Evolutionary conservation across 2,329 filamentous ascomycete genomes (phyloP).

Genomic region (Arthrobotrys sinensis): DNA sequence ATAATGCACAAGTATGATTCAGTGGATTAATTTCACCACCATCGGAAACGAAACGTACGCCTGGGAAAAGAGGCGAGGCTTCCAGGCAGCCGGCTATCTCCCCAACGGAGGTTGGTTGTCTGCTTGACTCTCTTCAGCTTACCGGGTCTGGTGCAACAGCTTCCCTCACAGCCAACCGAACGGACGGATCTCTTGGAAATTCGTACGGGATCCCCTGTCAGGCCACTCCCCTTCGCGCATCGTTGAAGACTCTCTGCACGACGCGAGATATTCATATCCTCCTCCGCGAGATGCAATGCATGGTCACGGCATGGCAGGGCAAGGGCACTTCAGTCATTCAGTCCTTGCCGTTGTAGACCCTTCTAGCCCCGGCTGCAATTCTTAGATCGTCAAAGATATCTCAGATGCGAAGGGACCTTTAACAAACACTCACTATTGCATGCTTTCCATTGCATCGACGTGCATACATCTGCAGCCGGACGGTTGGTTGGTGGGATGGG

Average conservation of each 20-base stretch:
- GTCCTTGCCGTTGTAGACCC: conserved; percentile 19
- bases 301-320: conserved; percentile 1
- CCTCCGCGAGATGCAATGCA: conserved; percentile 21
- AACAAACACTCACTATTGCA: conserved; percentile 22
- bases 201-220: conserved; percentile 28
- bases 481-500: conserved; percentile 17
- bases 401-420: conserved; percentile 38
- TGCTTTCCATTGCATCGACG: conserved; percentile 18
- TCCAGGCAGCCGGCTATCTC: conserved; percentile 31
- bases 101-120: conserved; percentile 12
- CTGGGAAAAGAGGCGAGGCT: conserved; percentile 13
- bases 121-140: conserved; percentile 32
- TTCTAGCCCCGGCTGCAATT: conserved; percentile 26
- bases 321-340: neutral
- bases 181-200: conserved; percentile 11
- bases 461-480: conserved; percentile 18
- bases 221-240: conserved; percentile 18
- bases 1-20: neutral
- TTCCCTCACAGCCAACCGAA: conserved; percentile 16
- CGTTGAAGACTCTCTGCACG: conserved; percentile 8
- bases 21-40: neutral
- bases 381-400: conserved; percentile 34
- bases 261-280: conserved; percentile 21
- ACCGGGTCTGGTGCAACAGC: conserved; percentile 16
- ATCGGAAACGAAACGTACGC: conserved; percentile 10